Evolutionary conservation across 1,284 basidiomycete genomes (phyloP), one percentile per base, ranked within the genome.

Genomic region (Boletus semigastroideus): DNA sequence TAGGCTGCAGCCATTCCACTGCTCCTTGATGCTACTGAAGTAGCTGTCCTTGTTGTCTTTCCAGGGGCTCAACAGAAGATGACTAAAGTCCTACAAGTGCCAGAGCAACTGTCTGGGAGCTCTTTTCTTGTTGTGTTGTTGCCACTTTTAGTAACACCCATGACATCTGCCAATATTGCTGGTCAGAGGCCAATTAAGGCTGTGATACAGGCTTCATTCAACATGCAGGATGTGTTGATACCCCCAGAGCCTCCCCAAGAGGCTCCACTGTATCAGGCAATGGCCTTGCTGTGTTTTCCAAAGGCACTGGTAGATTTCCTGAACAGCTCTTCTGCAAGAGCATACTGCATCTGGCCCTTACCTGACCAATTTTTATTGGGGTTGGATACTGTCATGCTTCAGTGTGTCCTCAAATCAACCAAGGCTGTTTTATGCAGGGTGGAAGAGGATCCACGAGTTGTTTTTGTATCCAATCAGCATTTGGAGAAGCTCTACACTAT

Each of bases 401-500:
- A 66, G 19, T 59, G 58, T 9, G 68, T 87, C 25, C 62, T 88
- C 51, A 64, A 74, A 17, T 66, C 72, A 49, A 77, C 71, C 53
- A 63, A 68, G 13, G 75, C 75, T 19, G 53, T 61, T 34, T 59
- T 70, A 58, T 72, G 72, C 19, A 72, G 72, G 10, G 52, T 68
- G 54, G 72, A 77, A 44, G 60, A 66, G 9, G 74, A 78, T 44
- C 68, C 72, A 27, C 66, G 79, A 20, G 67, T 80, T 31, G 60
- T 87, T 8, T 90, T 90, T 55, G 73, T 87, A 20, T 84, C 88
- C 63, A 75, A 82, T n/a, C 78, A 78, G 19, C 74, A 83, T 10
- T 59, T 88, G 49, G 62, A 61, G 37, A 73, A 67, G 1, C 56
- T 89, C 5, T 67, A 74, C 52, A 72, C 72, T 19, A 62, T 87